Percentiles rank a stretch among this genome's conserved stretches.
Evolutionary conservation across 2,329 filamentous ascomycete genomes (phyloP).

Genomic region (Neofusicoccum parvum): DNA sequence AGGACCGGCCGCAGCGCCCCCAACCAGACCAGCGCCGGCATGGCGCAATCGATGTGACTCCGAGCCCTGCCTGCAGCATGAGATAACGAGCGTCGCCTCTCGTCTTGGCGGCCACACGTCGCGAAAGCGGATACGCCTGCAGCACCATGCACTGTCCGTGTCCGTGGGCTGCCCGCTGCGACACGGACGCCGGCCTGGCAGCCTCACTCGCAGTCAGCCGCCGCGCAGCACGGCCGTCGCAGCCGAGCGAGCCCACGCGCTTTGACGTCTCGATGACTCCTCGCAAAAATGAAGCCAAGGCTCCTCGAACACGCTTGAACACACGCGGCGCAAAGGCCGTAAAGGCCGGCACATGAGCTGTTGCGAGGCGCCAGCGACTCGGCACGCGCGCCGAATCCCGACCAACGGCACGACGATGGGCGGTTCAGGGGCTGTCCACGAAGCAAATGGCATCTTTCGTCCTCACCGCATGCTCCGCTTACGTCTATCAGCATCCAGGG

Average conservation of each 20-base stretch:
- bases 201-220: not conserved
- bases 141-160: not conserved
- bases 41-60: not conserved
- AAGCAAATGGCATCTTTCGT: slow-evolving; percentile 1
- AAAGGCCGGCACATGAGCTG: too few species aligned
- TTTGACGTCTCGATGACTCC: slow-evolving; percentile 4
- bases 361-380: not conserved
- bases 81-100: not conserved
- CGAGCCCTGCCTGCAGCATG: not conserved
- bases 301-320: too few species aligned
- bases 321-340: too few species aligned
- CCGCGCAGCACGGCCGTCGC: not conserved
- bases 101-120: not conserved
- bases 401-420: not conserved
- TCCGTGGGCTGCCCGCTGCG: not conserved
- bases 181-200: not conserved
- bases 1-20: not conserved
- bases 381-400: not conserved
- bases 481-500: not conserved
- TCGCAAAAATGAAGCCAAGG: not conserved
- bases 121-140: not conserved
- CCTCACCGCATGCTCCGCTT: slow-evolving; percentile 10
- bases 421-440: slow-evolving; percentile 7
- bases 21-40: not conserved
- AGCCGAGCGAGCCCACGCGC: not conserved